phyloP scores from a whole-genome alignment of 257 asterid species.

The Asclepias syriaca region DNA sequence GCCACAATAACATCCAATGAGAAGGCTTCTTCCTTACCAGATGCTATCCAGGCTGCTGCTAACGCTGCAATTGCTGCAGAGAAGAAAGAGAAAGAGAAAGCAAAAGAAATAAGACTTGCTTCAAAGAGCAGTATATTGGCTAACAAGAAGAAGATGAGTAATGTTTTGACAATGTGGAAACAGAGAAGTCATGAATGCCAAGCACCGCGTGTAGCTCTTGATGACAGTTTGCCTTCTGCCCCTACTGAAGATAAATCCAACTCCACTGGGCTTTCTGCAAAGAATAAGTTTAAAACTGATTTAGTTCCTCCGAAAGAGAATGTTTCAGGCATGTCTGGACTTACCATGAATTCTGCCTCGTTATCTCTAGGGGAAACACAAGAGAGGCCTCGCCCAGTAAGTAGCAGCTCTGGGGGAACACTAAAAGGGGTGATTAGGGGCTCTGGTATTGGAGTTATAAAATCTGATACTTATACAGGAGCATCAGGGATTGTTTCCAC shows the following conservation, averaged over 20 bases:
- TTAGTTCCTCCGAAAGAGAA: conserved; percentile 34
- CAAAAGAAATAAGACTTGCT: conserved; percentile 83
- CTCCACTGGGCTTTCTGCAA: conserved; percentile 40
- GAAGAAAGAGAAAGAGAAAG: conserved; percentile 88
- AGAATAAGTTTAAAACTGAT: conserved; percentile 54
- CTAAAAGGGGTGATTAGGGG: conserved; percentile 85
- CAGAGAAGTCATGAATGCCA: conserved; percentile 95
- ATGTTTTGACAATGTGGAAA: conserved; percentile 92
- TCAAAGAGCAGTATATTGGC: conserved; percentile 92
- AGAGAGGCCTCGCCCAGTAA: conserved; percentile 48
- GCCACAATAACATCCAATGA: conserved; percentile 67
- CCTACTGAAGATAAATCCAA: conserved; percentile 51
- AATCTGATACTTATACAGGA: conserved; percentile 64
- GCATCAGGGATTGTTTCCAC: conserved; percentile 42
- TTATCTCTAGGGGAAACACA: conserved; percentile 54
- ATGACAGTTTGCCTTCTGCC: conserved; percentile 39
- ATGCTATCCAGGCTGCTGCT: conserved; percentile 97
- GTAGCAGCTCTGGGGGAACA: conserved; percentile 56
- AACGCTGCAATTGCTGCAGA: conserved; percentile 97
- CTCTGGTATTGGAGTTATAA: conserved; percentile 84
- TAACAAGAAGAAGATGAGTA: conserved; percentile 93
- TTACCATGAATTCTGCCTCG: conserved; percentile 27
- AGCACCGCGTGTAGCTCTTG: conserved; percentile 84
- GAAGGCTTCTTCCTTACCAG: conserved; percentile 80
- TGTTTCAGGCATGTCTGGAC: conserved; percentile 29